A percentile compares a stretch with the other conserved stretches of the same genome.
Conservation (phyloP, 2,329 filamentous ascomycete genomes). For the Botryotinia convoluta region DNA sequence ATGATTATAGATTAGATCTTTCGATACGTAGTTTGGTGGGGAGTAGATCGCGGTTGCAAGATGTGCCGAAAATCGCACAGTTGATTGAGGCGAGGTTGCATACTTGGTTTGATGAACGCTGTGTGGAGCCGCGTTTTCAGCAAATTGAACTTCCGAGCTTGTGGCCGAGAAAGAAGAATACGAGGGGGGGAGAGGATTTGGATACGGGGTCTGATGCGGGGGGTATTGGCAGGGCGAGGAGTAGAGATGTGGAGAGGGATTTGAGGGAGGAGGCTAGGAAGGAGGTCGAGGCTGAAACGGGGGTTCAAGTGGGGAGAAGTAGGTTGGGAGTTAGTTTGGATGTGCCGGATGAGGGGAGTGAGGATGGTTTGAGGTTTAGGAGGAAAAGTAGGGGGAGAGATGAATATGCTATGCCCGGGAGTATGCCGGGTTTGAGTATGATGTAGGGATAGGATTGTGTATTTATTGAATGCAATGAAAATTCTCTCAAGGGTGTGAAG, state of each 20-base stretch:
- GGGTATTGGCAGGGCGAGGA: slow-evolving; percentile 53
- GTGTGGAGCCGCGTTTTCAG: slow-evolving; percentile 82
- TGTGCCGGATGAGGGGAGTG: slow-evolving; percentile 38
- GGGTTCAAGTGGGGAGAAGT: slow-evolving; percentile 29
- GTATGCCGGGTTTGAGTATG: slow-evolving; percentile 38
- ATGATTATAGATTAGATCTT: slow-evolving; percentile 82
- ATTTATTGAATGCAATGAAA: not conserved
- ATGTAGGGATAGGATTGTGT: slow-evolving; percentile 13
- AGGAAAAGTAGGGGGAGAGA: slow-evolving; percentile 39
- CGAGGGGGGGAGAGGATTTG: slow-evolving; percentile 60
- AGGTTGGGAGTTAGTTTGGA: slow-evolving; percentile 37
- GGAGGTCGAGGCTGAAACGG: slow-evolving; percentile 47
- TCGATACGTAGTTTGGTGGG: slow-evolving; percentile 77
- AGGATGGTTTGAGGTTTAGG: slow-evolving; percentile 31
- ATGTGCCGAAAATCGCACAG: slow-evolving; percentile 86
- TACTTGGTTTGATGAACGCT: slow-evolving; percentile 84
- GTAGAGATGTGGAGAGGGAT: slow-evolving; percentile 52
- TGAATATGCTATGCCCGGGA: slow-evolving; percentile 40
- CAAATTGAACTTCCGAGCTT: slow-evolving; percentile 79
- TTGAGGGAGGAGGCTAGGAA: slow-evolving; percentile 50
- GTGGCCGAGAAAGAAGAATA: slow-evolving; percentile 84
- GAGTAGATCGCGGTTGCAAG: slow-evolving; percentile 74
- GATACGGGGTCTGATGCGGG: slow-evolving; percentile 42
- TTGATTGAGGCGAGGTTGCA: slow-evolving; percentile 77
- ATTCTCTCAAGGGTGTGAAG: not conserved